Conservation (phyloP, 2,329 filamentous ascomycete genomes). For the Eutypa lata region DNA sequence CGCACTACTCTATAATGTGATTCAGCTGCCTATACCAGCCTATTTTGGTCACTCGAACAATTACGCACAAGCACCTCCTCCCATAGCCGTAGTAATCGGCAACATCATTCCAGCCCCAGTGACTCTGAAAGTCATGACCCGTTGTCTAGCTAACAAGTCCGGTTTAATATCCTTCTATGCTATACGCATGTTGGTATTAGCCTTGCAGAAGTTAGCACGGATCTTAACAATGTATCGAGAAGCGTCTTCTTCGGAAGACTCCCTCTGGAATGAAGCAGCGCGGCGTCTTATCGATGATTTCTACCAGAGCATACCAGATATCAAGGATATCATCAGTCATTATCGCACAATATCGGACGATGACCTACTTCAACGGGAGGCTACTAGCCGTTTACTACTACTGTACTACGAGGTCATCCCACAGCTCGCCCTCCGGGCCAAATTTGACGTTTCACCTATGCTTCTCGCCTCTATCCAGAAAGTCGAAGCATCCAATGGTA, state of each 20-base stretch:
- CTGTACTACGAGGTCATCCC: constrained; percentile 86
- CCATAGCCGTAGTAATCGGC: constrained; percentile 75
- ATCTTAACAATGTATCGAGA: constrained; percentile 61
- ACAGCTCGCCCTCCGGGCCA: constrained; percentile 74
- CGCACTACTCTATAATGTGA: constrained; percentile 78
- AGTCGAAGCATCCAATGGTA: constrained; percentile 52
- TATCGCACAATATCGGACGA: constrained; percentile 68
- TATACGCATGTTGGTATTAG: constrained; percentile 71
- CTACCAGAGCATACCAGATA: constrained; percentile 71
- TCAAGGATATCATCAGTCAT: constrained; percentile 74
- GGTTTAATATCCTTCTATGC: constrained; percentile 82
- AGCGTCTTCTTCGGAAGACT: constrained; percentile 37
- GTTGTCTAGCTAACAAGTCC: constrained; percentile 75
- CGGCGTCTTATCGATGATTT: constrained; percentile 71
- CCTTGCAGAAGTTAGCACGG: constrained; percentile 72
- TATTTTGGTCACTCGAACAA: constrained; percentile 66
- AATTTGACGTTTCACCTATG: constrained; percentile 80
- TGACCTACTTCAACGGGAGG: constrained; percentile 73
- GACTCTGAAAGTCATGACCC: constrained; percentile 72
- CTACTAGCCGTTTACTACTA: constrained; percentile 71
- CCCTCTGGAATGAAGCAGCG: constrained; percentile 67
- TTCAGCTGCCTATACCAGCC: constrained; percentile 69
- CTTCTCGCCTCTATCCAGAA: constrained; percentile 66
- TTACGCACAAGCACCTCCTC: constrained; percentile 69
- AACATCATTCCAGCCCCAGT: constrained; percentile 82